These are phyloP conservation scores for Cercospora canescens DNA, from an alignment of 2,329 filamentous ascomycete species.

Conservation along the genomic window DNA sequence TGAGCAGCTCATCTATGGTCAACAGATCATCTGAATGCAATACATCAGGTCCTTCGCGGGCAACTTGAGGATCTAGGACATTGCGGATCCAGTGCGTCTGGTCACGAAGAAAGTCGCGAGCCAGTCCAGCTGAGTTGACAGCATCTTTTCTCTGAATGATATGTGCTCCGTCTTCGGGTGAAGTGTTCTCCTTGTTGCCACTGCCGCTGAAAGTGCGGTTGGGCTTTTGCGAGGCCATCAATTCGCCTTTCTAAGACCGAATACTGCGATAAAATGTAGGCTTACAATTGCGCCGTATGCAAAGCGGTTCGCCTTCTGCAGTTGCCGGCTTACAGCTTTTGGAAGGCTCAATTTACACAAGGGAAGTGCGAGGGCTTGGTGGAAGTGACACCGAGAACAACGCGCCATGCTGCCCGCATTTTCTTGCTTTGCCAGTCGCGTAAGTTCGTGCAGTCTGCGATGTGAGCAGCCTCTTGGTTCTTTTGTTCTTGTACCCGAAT, in stretches of 20 bases:
- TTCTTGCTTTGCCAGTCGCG: not conserved
- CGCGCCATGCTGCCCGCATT: not conserved
- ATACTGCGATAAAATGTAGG: not conserved
- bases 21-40: constrained; percentile 47
- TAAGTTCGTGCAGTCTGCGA: not conserved
- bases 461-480: not conserved
- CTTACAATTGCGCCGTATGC: not conserved
- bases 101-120: constrained; percentile 32
- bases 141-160: not conserved
- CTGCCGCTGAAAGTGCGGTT: not conserved
- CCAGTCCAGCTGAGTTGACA: not conserved
- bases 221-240: not conserved
- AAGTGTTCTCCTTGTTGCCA: not conserved
- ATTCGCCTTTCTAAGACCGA: not conserved
- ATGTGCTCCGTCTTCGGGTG: not conserved
- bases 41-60: constrained; percentile 46
- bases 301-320: not conserved
- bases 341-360: not conserved
- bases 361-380: not conserved
- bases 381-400: not conserved
- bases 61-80: constrained; percentile 47
- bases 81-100: constrained; percentile 50
- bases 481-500: not conserved
- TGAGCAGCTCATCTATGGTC: constrained; percentile 45
- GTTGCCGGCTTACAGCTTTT: not conserved